Evolutionary conservation across 108 stramenopile species (phyloP).

Genomic region (Conticribra guillardii): DNA sequence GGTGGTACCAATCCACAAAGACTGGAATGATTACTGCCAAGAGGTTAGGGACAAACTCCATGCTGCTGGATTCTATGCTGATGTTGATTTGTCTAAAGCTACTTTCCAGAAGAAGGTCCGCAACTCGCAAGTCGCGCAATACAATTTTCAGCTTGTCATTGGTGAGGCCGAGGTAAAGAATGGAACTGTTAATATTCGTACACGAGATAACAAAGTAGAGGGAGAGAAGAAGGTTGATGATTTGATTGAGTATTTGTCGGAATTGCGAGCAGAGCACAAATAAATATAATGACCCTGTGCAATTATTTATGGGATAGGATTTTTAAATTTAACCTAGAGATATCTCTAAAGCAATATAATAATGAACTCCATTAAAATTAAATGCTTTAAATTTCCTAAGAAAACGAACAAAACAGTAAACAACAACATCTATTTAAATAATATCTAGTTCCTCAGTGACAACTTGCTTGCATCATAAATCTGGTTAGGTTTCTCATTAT

Average conservation of each 20-base stretch:
- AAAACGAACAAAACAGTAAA: no score
- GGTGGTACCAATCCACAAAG: conserved; percentile 94
- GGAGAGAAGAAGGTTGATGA: conserved; percentile 93
- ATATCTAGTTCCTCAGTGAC: no score
- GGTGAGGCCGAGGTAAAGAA: conserved; percentile 91
- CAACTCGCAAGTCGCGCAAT: conserved; percentile 95
- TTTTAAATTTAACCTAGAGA: no score
- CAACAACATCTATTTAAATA: no score
- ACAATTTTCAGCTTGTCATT: conserved; percentile 99
- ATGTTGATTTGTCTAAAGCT: conserved; percentile 91
- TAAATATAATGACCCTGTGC: no score
- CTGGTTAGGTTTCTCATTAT: no score
- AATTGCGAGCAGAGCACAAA: conserved; percentile 46
- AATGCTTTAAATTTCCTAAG: no score
- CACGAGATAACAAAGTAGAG: conserved; percentile 89
- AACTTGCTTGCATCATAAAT: no score
- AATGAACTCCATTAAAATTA: no score
- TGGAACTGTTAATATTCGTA: conserved; percentile 92
- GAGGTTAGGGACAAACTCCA: conserved; percentile 86
- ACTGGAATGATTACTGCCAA: conserved; percentile 83
- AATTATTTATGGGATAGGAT: no score
- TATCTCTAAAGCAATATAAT: no score
- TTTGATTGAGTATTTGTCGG: conserved; percentile 76
- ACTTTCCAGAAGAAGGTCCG: conserved; percentile 99
- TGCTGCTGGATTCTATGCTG: conserved; percentile 92